Evolutionary conservation across 345 rosid genomes (phyloP), one percentile per base, ranked within the genome.

Genomic region (Carallia pectinifolia): DNA sequence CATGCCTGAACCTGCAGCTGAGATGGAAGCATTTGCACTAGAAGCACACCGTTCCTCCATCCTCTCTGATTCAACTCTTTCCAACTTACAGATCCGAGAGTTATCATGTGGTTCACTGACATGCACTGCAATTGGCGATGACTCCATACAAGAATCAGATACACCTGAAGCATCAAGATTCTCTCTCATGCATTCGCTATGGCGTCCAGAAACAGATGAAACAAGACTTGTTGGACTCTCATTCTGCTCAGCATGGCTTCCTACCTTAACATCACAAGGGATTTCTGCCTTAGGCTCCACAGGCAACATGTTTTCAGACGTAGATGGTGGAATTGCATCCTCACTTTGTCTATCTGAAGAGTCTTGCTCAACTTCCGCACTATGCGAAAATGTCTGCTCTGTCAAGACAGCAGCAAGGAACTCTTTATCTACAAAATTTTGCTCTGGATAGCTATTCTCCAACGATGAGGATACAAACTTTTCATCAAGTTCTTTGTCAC

Each of bases 1-100:
- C 73, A 61, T 63, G 39, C 77, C 84, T 31, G 82, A 70, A 2
- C 76, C 79, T 38, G 68, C 87, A 4, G 64, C 64, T 37, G 70
- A 65, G 62, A 80, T 65, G 13, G 31, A 56, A 69, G 85, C 44
- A 75, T 48, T 58, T 48, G 73, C 67, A 68, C 70, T 83, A 7
- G 71, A 62, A 65, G 76, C 53, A 19, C 72, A 1, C 3, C 70
- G 54, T 84, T 80, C 9, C 77, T 74, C 52, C 77, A 61, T 61
- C 82, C 89, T 70, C 29, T 27, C 60, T 56, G 60, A 56, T 56
- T 86, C 87, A 6, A 79, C 77, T 72, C 78, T 88, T 65, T 81
- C 85, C 54, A 79, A 80, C 65, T 82, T 89, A 69, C 71, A 58
- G 75, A 67, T 64, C 70, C 76, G 1, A 44, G 50, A 44, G 16